Percentiles rank a stretch among this genome's conserved stretches.
These are phyloP conservation scores for Pichia sporocuriosa DNA, from an alignment of 805 yeast species.

Conservation along the genomic window DNA sequence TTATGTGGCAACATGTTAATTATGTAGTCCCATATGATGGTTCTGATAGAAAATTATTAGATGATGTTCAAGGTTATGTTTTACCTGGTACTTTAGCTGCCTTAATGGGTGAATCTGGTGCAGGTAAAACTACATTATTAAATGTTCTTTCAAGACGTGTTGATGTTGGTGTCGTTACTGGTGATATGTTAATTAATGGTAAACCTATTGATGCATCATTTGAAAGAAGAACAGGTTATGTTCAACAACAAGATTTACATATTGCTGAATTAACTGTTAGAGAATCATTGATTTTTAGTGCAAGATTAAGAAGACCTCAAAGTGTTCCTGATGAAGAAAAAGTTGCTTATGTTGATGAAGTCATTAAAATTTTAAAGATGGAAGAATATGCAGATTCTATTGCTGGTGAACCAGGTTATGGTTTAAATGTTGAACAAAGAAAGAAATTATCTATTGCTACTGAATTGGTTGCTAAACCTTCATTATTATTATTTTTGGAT, in stretches of 20 bases:
- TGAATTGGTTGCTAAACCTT: constrained; percentile 53
- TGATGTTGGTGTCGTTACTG: constrained; percentile 47
- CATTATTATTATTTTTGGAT: constrained; percentile 46
- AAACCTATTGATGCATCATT: constrained; percentile 41
- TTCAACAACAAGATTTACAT: constrained; percentile 51
- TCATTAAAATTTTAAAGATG: constrained; percentile 36
- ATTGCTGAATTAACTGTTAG: constrained; percentile 44
- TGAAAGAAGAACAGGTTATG: constrained; percentile 49
- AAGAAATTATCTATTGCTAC: constrained; percentile 50
- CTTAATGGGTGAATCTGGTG: constrained; percentile 60
- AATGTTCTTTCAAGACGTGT: constrained; percentile 47
- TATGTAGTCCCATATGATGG: constrained; percentile 49
- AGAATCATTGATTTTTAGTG: constrained; percentile 44
- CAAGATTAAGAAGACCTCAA: constrained; percentile 40
- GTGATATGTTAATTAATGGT: constrained; percentile 52
- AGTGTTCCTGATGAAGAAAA: constrained; percentile 36
- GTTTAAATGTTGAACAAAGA: constrained; percentile 49
- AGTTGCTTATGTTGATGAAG: constrained; percentile 36
- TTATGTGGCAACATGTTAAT: constrained; percentile 57
- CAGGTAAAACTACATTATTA: constrained; percentile 54
- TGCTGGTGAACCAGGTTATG: constrained; percentile 39
- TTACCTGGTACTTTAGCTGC: constrained; percentile 54
- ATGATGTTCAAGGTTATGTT: constrained; percentile 38
- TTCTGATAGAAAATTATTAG: constrained; percentile 34
- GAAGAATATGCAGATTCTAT: constrained; percentile 44